Evolutionary conservation across 1,139 yeast genomes (phyloP), one percentile per base, ranked within the genome.

Genomic region (Suhomyces guaymorum): DNA sequence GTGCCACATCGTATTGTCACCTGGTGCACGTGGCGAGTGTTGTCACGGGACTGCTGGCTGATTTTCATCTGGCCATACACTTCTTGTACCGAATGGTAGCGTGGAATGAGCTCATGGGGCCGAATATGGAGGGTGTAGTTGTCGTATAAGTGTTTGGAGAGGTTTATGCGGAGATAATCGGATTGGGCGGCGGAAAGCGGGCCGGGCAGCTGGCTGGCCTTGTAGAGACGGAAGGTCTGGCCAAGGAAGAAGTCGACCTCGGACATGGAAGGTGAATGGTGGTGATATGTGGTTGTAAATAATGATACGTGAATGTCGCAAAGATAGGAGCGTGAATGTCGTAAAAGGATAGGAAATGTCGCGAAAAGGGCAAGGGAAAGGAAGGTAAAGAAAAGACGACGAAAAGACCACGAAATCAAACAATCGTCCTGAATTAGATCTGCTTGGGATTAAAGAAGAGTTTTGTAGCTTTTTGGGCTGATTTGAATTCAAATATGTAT

Each of bases 201-300:
- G 3, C 32, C 12, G 11, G 32, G 20, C 5, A 27, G 9, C 28
- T 28, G 39, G 30, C 38, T 40, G 4, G 33, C 13, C 26, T 43
- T 47, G 37, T 39, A 35, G 11, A 47, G 30, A 39, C 39, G 44
- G 40, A 46, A 47, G 23, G 48, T 39, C 32, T 44, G 48, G 39
- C 44, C 40, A 17, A 44, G 28, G 26, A 46, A 44, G 26, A 46
- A 27, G 11, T 34, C 33, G 21, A 28, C 30, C n/a, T n/a, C n/a
- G n/a, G n/a, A n/a, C n/a, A n/a, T n/a, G n/a, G n/a, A n/a, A n/a
- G n/a, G n/a, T n/a, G n/a, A n/a, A n/a, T n/a, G n/a, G n/a, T n/a
- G n/a, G n/a, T n/a, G n/a, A n/a, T n/a, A n/a, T n/a, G n/a, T n/a
- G n/a, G n/a, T n/a, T n/a, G n/a, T n/a, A n/a, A n/a, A n/a, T n/a